These are phyloP conservation scores for Breviolum minutum DNA, from an alignment of 73 alveolate genomes.

Conservation along the genomic window DNA sequence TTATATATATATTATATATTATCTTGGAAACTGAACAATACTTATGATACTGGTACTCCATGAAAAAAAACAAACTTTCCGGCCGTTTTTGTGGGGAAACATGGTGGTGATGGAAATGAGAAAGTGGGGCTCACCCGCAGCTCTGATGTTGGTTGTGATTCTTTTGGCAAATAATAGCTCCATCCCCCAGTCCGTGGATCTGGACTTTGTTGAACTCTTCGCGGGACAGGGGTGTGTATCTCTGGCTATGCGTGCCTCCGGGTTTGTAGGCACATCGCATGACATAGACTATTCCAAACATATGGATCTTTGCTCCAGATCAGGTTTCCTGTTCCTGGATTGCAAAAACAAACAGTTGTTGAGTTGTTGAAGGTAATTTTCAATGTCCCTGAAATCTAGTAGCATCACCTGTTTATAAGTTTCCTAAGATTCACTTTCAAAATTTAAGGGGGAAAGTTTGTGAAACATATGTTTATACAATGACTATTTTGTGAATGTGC, in stretches of 20 bases:
- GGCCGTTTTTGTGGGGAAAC: background rate
- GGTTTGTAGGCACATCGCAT: too few species aligned
- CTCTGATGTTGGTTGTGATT: background rate
- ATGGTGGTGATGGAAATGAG: conserved; percentile 18
- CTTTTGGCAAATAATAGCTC: background rate
- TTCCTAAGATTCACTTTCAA: too few species aligned
- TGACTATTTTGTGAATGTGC: too few species aligned
- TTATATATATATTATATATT: too few species aligned
- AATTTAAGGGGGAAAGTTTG: background rate
- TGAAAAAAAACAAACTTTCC: background rate
- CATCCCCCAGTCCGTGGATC: background rate
- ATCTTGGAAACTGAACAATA: background rate
- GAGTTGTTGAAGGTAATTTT: background rate
- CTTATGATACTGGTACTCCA: background rate
- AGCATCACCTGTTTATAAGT: too few species aligned
- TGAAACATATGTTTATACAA: background rate
- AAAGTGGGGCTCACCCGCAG: background rate
- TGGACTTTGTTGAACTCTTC: background rate
- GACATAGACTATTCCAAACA: too few species aligned
- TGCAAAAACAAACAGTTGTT: background rate
- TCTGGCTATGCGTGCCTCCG: background rate
- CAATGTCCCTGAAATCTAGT: background rate
- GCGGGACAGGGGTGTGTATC: conserved; percentile 7
- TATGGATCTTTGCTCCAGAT: background rate
- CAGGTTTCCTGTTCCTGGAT: background rate